Evolutionary conservation across 352 stramenopile genomes (phyloP).

Genomic region (Phytophthora cryptogea): DNA sequence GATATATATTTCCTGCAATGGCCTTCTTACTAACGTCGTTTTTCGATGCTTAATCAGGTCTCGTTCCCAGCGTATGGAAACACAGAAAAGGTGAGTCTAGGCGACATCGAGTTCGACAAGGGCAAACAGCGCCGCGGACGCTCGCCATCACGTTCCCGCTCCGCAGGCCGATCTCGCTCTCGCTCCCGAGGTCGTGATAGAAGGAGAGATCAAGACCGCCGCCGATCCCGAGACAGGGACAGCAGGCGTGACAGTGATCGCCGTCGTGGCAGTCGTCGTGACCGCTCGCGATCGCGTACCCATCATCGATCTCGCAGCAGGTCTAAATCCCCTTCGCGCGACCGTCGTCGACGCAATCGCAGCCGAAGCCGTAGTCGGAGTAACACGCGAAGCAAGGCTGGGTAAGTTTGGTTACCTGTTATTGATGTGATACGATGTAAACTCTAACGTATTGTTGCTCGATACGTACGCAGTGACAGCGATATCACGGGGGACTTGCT

Average conservation of each 20-base stretch:
- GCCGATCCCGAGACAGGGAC: constrained; percentile 33
- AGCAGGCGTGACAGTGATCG: constrained; percentile 34
- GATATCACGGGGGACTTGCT: constrained; percentile 83
- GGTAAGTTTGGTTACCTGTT: constrained; percentile 21
- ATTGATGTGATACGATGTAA: background rate
- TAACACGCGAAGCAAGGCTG: constrained; percentile 19
- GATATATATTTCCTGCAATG: background rate
- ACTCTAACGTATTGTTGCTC: constrained; percentile 8
- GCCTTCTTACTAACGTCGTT: background rate
- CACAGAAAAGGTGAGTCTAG: constrained; percentile 92
- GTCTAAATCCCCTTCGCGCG: constrained; percentile 38
- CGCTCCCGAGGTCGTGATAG: constrained; percentile 41
- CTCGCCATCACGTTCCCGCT: constrained; percentile 45
- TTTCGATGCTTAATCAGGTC: constrained; percentile 48
- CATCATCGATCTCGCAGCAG: constrained; percentile 46
- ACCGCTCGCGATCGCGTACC: constrained; percentile 46
- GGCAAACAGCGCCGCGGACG: constrained; percentile 30
- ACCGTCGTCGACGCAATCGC: constrained; percentile 38
- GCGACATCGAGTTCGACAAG: constrained; percentile 92
- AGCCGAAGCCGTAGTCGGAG: constrained; percentile 42
- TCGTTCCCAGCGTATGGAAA: constrained; percentile 98
- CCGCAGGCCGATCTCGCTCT: constrained; percentile 38
- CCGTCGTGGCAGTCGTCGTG: constrained; percentile 34
- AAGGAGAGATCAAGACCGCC: constrained; percentile 30
- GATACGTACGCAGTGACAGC: constrained; percentile 13